Base-by-base conservation (phyloP, 2,329 filamentous ascomycete genomes). In the Bretziella fagacearum region DNA sequence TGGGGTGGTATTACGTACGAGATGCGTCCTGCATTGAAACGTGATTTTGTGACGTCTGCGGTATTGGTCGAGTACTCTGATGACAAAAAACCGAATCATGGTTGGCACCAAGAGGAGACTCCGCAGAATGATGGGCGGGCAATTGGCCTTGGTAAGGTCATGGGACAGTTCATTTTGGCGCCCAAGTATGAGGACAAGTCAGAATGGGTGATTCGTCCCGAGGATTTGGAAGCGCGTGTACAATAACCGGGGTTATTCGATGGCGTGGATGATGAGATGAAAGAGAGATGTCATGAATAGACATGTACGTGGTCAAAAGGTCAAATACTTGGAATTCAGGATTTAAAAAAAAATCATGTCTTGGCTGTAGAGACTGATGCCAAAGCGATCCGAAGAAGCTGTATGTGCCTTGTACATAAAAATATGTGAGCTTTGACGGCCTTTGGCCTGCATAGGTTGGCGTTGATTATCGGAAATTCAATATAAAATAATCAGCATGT, bases 111-210 rank as follows among this genome's bases (percentile, higher is more conserved):
- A 22, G 22, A 51, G 32, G 32, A 51, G 44, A 27, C 74, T 73
- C 15, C 65, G 65, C 41, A 71, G 71, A 25, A 69, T 32, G 50
- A 50, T 26, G 52, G 52, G 8, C 27, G 43, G 18, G 52, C 51
- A 6, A 46, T 71, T 48, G 73, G 73, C 40, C 77, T 80, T 72
- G 76, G 76, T 42, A 69, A 71, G 55, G 68, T 80, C 50, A 70
- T 73, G 64, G 74, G 73, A 43, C 71, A 73, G 51, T 79, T 79
- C 57, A 67, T 74, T 15, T 61, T 76, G 15, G 72, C 71, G 22
- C 74, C 74, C 6, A 65, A 70, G 37, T 78, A 71, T 64, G 67
- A 65, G 30, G 72, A 75, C 43, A 71, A 73, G 54, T 65, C 71
- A 47, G 71, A 74, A 25, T 77, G 72, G 72, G 60, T 65, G 11